A percentile compares a stretch with the other conserved stretches of the same genome.
Conservation (phyloP, 257 asterid species). For the Plantago major region DNA sequence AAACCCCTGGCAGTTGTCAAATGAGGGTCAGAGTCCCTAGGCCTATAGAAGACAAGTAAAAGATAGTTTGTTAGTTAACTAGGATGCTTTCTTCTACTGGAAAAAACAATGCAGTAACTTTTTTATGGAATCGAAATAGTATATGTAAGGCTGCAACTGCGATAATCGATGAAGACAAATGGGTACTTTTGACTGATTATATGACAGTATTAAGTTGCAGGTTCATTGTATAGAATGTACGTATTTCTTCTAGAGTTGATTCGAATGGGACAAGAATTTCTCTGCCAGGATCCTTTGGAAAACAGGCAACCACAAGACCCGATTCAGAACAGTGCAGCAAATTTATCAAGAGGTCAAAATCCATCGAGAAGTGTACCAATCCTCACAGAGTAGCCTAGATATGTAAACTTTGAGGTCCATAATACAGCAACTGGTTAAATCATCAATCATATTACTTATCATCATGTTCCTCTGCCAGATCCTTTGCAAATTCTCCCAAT, state of each 20-base stretch:
- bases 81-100: constrained; percentile 13
- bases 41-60: constrained; percentile 41
- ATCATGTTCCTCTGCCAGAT: no score
- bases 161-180: constrained; percentile 13
- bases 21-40: constrained; percentile 30
- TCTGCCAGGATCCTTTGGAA: constrained; percentile 5
- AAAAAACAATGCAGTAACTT: no score
- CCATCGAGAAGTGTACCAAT: neutral
- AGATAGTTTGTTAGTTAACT: constrained; percentile 19
- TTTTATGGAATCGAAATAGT: no score
- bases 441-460: no score
- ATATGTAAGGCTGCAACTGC: neutral
- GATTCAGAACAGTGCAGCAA: neutral
- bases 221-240: neutral
- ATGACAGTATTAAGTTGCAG: constrained; percentile 17
- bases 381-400: neutral
- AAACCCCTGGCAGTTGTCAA: constrained; percentile 26
- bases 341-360: neutral
- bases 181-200: constrained; percentile 11
- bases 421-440: no score
- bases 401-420: neutral
- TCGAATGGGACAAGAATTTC: neutral
- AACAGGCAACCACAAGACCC: constrained; percentile 4
- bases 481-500: no score
- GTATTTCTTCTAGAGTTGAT: constrained; percentile 9